Conservation (phyloP, 2,329 filamentous ascomycete genomes). For the Bipolaris gigantea region DNA sequence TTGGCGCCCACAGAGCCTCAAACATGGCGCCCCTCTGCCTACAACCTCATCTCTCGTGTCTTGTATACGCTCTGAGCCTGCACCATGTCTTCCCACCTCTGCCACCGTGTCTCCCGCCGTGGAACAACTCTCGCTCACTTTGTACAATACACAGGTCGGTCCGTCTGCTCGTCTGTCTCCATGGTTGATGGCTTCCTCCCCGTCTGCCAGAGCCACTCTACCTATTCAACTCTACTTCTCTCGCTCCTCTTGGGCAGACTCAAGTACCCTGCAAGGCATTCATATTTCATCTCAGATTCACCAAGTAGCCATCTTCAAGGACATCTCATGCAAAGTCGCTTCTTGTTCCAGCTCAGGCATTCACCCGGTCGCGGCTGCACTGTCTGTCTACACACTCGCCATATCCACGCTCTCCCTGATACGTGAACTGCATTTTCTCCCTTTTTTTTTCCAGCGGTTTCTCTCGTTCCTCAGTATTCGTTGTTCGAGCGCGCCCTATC, state of each 20-base stretch:
- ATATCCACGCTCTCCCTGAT: background rate
- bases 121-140: background rate
- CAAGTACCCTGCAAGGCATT: background rate
- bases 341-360: background rate
- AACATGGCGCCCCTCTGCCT: slow-evolving; percentile 22
- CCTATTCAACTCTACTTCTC: background rate
- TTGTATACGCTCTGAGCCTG: background rate
- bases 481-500: background rate
- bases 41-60: slow-evolving; percentile 24
- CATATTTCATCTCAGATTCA: background rate
- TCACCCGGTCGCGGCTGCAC: background rate
- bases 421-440: background rate
- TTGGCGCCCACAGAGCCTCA: slow-evolving; percentile 22
- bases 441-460: background rate
- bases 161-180: background rate
- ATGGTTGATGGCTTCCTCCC: background rate
- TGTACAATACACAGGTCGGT: no score
- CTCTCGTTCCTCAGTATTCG: background rate
- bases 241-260: background rate
- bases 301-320: background rate
- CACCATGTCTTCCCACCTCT: background rate
- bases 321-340: background rate
- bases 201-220: background rate
- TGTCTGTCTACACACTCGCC: background rate
- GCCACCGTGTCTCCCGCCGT: background rate